Evolutionary conservation across 768 basidiomycete genomes (phyloP).

Genomic region (Podaxis carcinomalis): DNA sequence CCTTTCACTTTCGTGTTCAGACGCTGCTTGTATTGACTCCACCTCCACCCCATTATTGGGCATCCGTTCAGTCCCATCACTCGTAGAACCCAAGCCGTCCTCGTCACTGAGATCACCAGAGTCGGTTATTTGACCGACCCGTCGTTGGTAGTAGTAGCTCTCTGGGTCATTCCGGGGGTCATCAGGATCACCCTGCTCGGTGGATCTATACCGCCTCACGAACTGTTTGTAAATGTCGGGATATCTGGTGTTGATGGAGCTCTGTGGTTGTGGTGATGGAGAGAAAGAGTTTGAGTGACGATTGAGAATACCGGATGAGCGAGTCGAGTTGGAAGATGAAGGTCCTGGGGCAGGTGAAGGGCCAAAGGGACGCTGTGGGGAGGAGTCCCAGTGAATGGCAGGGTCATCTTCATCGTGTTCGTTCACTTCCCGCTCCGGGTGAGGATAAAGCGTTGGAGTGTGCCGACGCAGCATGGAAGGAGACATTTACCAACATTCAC

Average conservation of each 20-base stretch:
- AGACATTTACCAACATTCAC: neutral
- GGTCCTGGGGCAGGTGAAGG: conserved; percentile 30
- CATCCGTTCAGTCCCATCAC: conserved; percentile 41
- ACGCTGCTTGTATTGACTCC: conserved; percentile 62
- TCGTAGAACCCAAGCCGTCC: conserved; percentile 46
- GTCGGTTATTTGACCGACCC: conserved; percentile 60
- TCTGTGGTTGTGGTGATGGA: conserved; percentile 15
- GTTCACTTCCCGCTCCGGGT: conserved; percentile 37
- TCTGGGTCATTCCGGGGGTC: conserved; percentile 80
- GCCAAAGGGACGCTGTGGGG: conserved; percentile 26
- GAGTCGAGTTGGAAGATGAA: conserved; percentile 23
- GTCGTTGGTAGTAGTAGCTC: conserved; percentile 74
- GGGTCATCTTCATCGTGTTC: conserved; percentile 45
- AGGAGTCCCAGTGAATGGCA: conserved; percentile 38
- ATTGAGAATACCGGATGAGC: conserved; percentile 22
- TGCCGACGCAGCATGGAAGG: conserved; percentile 45
- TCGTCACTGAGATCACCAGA: conserved; percentile 77
- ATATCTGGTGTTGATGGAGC: conserved; percentile 26
- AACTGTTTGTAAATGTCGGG: conserved; percentile 77
- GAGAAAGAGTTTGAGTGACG: conserved; percentile 22
- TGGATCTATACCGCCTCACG: conserved; percentile 67
- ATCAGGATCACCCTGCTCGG: conserved; percentile 40
- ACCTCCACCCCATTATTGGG: conserved; percentile 53
- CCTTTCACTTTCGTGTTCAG: conserved; percentile 73
- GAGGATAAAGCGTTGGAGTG: conserved; percentile 65